Evolutionary conservation across 164 flowering plant genomes (phyloP).

Genomic region (Nymphaea colorata): DNA sequence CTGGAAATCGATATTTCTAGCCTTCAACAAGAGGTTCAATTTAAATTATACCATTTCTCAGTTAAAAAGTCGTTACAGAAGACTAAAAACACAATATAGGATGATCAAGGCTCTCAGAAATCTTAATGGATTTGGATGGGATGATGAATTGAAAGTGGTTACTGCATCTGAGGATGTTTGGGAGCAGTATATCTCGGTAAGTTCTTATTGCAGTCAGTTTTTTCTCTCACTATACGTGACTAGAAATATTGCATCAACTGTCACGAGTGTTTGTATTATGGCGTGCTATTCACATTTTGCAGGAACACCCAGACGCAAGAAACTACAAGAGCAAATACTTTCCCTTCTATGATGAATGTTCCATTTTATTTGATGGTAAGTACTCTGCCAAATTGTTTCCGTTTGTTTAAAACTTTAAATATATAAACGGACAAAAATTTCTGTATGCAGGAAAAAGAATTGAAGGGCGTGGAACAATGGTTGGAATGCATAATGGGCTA

Average conservation of each 20-base stretch:
- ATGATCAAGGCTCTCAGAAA: neutral
- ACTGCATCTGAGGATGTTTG: constrained; percentile 3
- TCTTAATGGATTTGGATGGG: constrained; percentile 1
- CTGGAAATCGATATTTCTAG: neutral
- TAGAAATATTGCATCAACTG: neutral
- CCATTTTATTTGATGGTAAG: neutral
- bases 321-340: neutral
- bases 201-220: neutral
- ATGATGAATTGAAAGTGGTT: constrained; percentile 1
- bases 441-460: neutral
- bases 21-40: neutral
- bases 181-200: neutral
- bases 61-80: constrained; percentile 1
- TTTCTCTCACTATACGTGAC: neutral
- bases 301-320: neutral
- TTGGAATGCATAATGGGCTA: neutral
- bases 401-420: neutral
- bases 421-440: neutral
- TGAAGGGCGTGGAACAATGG: neutral
- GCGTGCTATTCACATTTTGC: neutral
- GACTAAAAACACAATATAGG: neutral
- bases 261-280: neutral
- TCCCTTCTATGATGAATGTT: neutral
- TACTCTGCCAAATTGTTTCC: neutral
- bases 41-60: neutral